Base-by-base conservation (phyloP, 768 basidiomycete species). In the Suillus hirtellus region DNA sequence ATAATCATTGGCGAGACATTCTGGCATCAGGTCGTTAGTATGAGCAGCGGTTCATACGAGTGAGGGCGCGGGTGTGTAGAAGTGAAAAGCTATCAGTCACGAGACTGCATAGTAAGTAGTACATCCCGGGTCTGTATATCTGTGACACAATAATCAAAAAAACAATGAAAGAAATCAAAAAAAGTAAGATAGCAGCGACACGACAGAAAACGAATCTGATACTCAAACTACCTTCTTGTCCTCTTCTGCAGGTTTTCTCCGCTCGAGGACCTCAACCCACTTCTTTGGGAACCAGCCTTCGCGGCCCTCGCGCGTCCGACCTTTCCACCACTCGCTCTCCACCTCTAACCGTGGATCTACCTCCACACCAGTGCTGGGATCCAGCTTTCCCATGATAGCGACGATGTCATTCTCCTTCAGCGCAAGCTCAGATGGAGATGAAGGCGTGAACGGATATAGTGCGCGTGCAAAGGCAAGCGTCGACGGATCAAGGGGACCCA, bases 281-380 rank as follows among this genome's bases (percentile, higher is more conserved):
- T 90, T 94, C 63, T 80, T 84, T 2, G 96, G 96, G 83, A 99
- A 97, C 94, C 95, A 99, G 0, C 96, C 96, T 68, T 92, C 88
- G 67, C 89, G 82, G 0, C 96, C 96, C 67, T 97, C 95, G 63
- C 96, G 81, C 64, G 92, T 95, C 53, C 96, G 83, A 1, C 96
- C 96, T 74, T 87, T 89, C 95, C 95, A 98, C 96, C 96, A 99
- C 63, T 95, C 95, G 5, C 81, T 85, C 62, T 80, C 78, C 31
- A 79, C 73, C 60, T 87, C 81, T 21, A 88, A 78, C 27, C 89
- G 77, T 2, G 88, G 86, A 66, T 91, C 87, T 5, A 89, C 87
- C 63, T 89, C 89, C 63, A 74, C 76, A 0, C 90, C 90, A 0
- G 86, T 89, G 14, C 80, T 74, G 1, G 88, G 89, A 67, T 91